A percentile compares a stretch with the other conserved stretches of the same genome.
Evolutionary conservation across 2,329 filamentous ascomycete genomes (phyloP).

Genomic region (Aspergillus texensis): DNA sequence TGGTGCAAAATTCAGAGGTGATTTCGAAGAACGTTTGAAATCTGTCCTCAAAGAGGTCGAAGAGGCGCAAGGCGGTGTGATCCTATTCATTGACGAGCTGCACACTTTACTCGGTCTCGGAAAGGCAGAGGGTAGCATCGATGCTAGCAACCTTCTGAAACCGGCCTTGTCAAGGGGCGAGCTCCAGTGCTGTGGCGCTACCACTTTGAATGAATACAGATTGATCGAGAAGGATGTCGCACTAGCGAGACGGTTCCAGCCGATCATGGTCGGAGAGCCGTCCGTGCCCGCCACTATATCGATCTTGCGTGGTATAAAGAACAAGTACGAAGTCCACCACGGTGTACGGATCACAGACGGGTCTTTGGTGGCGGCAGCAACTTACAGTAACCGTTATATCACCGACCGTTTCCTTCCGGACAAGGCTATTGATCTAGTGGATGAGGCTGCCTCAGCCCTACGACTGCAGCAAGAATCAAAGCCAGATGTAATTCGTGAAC

Average conservation of each 20-base stretch:
- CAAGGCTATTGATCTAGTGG: conserved; percentile 95
- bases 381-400: conserved; percentile 93
- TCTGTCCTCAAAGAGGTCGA: conserved; percentile 88
- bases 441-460: conserved; percentile 88
- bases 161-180: conserved; percentile 91
- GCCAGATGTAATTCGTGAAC: conserved; percentile 86
- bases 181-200: conserved; percentile 92
- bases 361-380: conserved; percentile 86
- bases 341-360: conserved; percentile 93
- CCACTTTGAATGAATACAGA: conserved; percentile 88
- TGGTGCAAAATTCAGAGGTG: conserved; percentile 91
- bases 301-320: conserved; percentile 93
- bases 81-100: conserved; percentile 93
- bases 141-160: conserved; percentile 93
- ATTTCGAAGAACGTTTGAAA: conserved; percentile 94
- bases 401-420: conserved; percentile 95
- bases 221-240: conserved; percentile 96
- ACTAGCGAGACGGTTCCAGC: conserved; percentile 88
- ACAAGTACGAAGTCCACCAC: conserved; percentile 96
- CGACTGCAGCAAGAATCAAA: conserved; percentile 95
- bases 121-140: conserved; percentile 94
- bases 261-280: conserved; percentile 90
- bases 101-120: conserved; percentile 90
- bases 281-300: conserved; percentile 91
- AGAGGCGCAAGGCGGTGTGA: conserved; percentile 83